Evolutionary conservation across 1,284 basidiomycete genomes (phyloP), one percentile per base, ranked within the genome.

Genomic region (Anthracocystis setariae): DNA sequence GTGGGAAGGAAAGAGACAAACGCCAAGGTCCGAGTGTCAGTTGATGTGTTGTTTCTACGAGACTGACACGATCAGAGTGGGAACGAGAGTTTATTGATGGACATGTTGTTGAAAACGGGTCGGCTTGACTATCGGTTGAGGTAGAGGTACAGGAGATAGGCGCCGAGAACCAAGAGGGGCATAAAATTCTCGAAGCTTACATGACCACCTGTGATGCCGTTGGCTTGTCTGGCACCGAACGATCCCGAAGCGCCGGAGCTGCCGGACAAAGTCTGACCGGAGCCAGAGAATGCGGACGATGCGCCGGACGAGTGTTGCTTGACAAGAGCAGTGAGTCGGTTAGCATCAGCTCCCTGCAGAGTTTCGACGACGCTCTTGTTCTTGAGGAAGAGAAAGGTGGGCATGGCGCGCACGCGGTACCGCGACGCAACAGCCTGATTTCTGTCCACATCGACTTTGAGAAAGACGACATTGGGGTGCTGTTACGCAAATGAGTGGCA

Each of bases 311-410:
- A 76, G 44, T 83, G 76, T 38, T 77, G 76, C 46, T 53, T 53
- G 45, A 83, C 70, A 1, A 78, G 61, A 18, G 55, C 53, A 24
- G 69, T 69, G 45, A 83, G 65, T 3, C 46, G 67, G 20, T 27
- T 39, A 5, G 68, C 69, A 44, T 82, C 64, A 24, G 78, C 81
- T 18, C 82, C 82, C 39, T 76, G 65, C 8, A 83, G 66, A 3
- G 73, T 76, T 15, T 81, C 80, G 45, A 83, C 76, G 27, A 79
- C 79, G 45, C 47, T 47, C 49, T 84, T 84, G 46, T 80, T 83
- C 75, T 85, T 85, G 70, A 85, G 51, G 58, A 85, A 85, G 67
- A 85, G 83, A 80, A 86, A 86, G 4, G 85, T 86, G 4, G 85
- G 85, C 85, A 86, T 86, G 13, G 85, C 85, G 8, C 77, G 60